Conservation (phyloP, 225 moss, liverwort and hornwort species). For the Anthoceros angustus region DNA sequence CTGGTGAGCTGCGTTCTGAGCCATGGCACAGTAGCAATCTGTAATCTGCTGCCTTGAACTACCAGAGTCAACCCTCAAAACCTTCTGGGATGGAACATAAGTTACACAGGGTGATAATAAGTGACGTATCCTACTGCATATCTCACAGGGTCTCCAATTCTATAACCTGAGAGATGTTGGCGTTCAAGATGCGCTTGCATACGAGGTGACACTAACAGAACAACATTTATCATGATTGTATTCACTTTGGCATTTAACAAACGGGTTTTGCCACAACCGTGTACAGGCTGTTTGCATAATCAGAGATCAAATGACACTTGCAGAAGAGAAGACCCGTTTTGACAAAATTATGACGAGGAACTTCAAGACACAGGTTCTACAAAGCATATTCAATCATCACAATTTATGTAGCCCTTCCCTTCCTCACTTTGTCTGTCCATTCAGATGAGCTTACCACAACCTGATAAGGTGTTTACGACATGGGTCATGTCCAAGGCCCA, state of each 20-base stretch:
- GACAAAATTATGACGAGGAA: slow-evolving; percentile 10
- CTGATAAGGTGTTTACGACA: slow-evolving; percentile 16
- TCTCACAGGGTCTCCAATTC: slow-evolving; percentile 13
- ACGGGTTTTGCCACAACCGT: not conserved
- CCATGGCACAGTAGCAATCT: not conserved
- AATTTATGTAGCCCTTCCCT: not conserved
- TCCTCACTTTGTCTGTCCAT: not conserved
- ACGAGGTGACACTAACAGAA: slow-evolving; percentile 11
- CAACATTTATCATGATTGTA: not conserved
- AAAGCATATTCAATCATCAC: not conserved
- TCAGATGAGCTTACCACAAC: slow-evolving; percentile 10
- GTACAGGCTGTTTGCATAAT: slow-evolving; percentile 21
- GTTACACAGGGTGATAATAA: not conserved
- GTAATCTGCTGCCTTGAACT: not conserved
- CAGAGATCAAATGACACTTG: slow-evolving; percentile 15
- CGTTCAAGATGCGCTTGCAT: slow-evolving; percentile 16
- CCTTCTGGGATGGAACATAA: not conserved
- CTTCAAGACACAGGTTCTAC: slow-evolving; percentile 15
- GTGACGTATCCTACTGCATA: not conserved
- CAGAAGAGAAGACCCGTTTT: slow-evolving; percentile 15
- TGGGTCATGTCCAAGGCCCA: slow-evolving; percentile 2
- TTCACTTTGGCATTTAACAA: not conserved
- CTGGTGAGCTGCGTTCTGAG: slow-evolving; percentile 8
- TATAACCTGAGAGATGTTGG: slow-evolving; percentile 14
- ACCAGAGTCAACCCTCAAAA: not conserved